Percentiles rank a stretch among this genome's conserved stretches.
Conservation (phyloP, 208 protist genomes). For the Trypanosoma melophagium region DNA sequence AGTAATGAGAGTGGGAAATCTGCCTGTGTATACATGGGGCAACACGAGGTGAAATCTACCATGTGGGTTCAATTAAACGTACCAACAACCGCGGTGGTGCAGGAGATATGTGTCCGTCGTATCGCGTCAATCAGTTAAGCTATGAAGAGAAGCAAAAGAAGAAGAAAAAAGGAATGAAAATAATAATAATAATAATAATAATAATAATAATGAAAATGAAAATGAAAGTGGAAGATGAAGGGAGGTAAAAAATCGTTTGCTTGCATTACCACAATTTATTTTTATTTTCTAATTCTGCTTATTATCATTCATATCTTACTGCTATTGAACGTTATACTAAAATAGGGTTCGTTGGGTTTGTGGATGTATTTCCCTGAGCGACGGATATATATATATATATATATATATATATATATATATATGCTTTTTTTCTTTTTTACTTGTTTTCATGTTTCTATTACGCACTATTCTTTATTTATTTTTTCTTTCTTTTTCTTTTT, state of each 20-base stretch:
- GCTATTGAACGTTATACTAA: no score
- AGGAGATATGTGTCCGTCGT: slow-evolving; percentile 21
- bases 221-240: no score
- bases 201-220: no score
- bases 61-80: slow-evolving; percentile 19
- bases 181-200: no score
- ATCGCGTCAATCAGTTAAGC: slow-evolving; percentile 10
- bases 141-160: neutral
- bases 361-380: no score
- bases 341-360: no score
- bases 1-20: neutral
- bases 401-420: neutral
- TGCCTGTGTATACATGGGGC: slow-evolving; percentile 37
- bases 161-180: no score
- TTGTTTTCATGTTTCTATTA: slow-evolving; percentile 3
- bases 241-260: no score
- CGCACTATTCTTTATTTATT: slow-evolving; percentile 12
- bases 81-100: slow-evolving; percentile 13
- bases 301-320: no score
- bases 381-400: neutral
- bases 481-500: neutral
- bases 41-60: slow-evolving; percentile 29
- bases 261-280: neutral
- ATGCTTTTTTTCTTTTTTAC: slow-evolving; percentile 8
- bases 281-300: neutral